A percentile compares a stretch with the other conserved stretches of the same genome.
Conservation (phyloP, 192 early-diverging fungal species). For the Diversispora eburnea region DNA sequence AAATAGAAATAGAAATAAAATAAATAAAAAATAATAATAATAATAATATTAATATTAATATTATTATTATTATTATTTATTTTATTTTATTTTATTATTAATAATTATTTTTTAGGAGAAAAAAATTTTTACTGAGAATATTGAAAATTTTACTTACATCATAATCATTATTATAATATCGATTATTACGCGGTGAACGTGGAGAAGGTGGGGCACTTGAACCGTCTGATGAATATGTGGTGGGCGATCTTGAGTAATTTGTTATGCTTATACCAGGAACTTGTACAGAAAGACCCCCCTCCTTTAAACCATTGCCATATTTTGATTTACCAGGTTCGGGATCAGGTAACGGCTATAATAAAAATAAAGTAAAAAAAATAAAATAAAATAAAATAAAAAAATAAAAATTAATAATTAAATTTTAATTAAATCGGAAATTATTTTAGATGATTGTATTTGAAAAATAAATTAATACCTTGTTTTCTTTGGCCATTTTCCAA, state of each 20-base stretch:
- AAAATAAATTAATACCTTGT: conserved; percentile 37
- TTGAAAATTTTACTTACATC: neutral
- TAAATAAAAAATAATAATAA: too few relatives aligned
- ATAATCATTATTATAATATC: conserved; percentile 15
- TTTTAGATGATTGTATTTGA: neutral
- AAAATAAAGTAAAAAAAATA: neutral
- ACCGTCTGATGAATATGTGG: conserved; percentile 14
- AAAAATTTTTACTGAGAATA: neutral
- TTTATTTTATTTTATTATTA: too few relatives aligned
- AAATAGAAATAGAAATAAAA: neutral
- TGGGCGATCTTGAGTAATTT: conserved; percentile 12
- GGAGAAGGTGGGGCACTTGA: conserved; percentile 25
- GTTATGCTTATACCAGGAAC: conserved; percentile 20
- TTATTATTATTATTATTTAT: too few relatives aligned
- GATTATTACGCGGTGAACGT: conserved; percentile 21
- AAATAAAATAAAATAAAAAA: neutral
- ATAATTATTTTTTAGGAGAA: neutral
- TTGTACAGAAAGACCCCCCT: conserved; percentile 14
- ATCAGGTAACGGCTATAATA: conserved; percentile 23
- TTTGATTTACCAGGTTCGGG: conserved; percentile 8
- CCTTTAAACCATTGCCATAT: neutral
- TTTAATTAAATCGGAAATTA: neutral
- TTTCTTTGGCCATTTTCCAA: conserved; percentile 43
- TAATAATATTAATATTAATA: too few relatives aligned
- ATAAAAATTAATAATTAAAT: neutral